phyloP scores from a whole-genome alignment of 805 yeast genomes.

The Wickerhamiella allomyrinae region DNA sequence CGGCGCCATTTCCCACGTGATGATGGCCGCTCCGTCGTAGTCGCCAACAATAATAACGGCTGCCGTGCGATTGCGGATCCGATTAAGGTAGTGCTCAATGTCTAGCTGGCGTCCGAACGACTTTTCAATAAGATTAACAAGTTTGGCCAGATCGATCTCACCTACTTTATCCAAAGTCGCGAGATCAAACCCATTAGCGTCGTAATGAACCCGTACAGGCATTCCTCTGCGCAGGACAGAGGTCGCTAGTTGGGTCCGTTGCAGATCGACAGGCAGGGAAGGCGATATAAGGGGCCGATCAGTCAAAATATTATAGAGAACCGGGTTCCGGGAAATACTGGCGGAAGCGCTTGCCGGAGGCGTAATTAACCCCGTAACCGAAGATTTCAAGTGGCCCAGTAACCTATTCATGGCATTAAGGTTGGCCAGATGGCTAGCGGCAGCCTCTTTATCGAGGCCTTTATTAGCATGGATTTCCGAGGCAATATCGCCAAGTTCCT shows the following conservation, averaged over 20 bases:
- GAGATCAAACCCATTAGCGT: conserved; percentile 29
- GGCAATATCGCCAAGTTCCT: conserved; percentile 56
- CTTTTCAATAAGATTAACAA: conserved; percentile 53
- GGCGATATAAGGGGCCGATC: conserved; percentile 86
- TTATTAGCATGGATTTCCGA: conserved; percentile 42
- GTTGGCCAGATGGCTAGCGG: conserved; percentile 41
- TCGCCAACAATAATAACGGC: conserved; percentile 79
- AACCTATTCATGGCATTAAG: conserved; percentile 49
- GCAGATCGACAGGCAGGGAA: conserved; percentile 60
- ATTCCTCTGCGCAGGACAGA: conserved; percentile 71
- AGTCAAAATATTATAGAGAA: conserved; percentile 77
- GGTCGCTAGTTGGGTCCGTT: conserved; percentile 47
- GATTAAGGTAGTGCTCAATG: conserved; percentile 44
- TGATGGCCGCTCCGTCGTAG: conserved; percentile 88
- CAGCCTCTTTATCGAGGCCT: conserved; percentile 27
- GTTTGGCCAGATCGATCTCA: conserved; percentile 39
- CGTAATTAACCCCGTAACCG: conserved; percentile 72
- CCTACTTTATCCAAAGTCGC: conserved; percentile 27
- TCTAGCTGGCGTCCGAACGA: conserved; percentile 66
- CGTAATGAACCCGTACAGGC: conserved; percentile 33
- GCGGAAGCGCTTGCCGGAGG: conserved; percentile 62
- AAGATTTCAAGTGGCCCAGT: conserved; percentile 27
- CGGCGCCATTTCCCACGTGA: conserved; percentile 56
- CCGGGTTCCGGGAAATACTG: conserved; percentile 50
- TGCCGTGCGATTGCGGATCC: conserved; percentile 57